Evolutionary conservation across 176 grass and related monocot genomes (phyloP).

Genomic region (Elymus sibiricus): DNA sequence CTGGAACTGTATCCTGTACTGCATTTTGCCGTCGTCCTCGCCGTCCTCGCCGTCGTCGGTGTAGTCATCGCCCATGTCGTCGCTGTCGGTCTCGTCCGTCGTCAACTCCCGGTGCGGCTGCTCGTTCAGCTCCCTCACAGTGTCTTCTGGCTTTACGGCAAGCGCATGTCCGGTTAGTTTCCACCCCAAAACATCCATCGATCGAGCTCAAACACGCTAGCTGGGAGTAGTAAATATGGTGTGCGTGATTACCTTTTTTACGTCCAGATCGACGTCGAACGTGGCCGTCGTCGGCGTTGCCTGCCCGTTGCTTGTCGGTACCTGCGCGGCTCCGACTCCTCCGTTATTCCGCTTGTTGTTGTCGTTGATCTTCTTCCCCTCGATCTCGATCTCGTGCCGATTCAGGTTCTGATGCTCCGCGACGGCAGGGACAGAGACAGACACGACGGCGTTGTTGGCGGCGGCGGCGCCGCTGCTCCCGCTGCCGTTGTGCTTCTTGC

Average conservation of each 20-base stretch:
- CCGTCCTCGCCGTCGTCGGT: slow-evolving; percentile 53
- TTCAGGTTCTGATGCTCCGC: background rate
- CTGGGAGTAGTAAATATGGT: background rate
- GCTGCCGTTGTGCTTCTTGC: slow-evolving; percentile 36
- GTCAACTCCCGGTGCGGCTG: slow-evolving; percentile 39
- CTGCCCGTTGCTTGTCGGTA: slow-evolving; percentile 35
- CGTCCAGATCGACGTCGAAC: slow-evolving; percentile 16
- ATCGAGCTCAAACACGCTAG: background rate
- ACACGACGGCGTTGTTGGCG: slow-evolving; percentile 16
- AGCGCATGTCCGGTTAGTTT: slow-evolving; percentile 44
- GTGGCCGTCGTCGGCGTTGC: background rate
- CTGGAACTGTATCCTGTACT: slow-evolving; percentile 76
- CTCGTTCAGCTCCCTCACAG: slow-evolving; percentile 59
- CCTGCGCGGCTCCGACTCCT: slow-evolving; percentile 13
- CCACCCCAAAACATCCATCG: background rate
- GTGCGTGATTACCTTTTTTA: slow-evolving; percentile 36
- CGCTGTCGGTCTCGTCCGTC: slow-evolving; percentile 61
- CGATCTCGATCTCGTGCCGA: slow-evolving; percentile 37
- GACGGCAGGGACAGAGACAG: background rate
- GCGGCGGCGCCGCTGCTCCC: background rate
- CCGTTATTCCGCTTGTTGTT: slow-evolving; percentile 42
- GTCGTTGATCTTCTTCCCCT: slow-evolving; percentile 56
- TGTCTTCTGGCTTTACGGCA: slow-evolving; percentile 74
- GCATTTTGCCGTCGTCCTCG: slow-evolving; percentile 60
- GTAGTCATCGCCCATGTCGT: slow-evolving; percentile 50